Conservation (phyloP, 2,329 filamentous ascomycete species). For the Albifimbria verrucaria region DNA sequence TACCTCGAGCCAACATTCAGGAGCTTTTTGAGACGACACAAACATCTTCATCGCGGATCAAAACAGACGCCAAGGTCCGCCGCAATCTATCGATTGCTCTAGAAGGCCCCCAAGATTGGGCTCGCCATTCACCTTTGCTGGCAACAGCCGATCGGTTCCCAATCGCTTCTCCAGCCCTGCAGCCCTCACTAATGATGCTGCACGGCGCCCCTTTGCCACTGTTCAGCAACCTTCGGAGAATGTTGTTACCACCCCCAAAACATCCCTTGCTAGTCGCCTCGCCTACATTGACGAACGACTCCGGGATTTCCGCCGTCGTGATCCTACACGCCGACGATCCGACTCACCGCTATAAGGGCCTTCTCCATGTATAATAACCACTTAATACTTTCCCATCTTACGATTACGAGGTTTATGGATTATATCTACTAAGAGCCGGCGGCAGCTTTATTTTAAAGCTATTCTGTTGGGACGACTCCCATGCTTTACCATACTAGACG, state of each 20-base stretch:
- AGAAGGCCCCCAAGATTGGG: slow-evolving; percentile 48
- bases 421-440: background rate
- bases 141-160: slow-evolving; percentile 58
- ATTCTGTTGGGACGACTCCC: too few species aligned
- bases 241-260: slow-evolving; percentile 30
- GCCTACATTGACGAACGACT: slow-evolving; percentile 58
- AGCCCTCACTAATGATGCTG: slow-evolving; percentile 40
- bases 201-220: slow-evolving; percentile 52
- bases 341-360: slow-evolving; percentile 44
- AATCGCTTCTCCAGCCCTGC: slow-evolving; percentile 48
- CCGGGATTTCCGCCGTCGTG: slow-evolving; percentile 48
- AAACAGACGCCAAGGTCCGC: too few species aligned
- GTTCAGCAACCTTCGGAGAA: slow-evolving; percentile 45
- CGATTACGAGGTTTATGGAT: slow-evolving; percentile 18
- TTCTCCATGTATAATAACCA: slow-evolving; percentile 15
- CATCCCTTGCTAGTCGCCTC: slow-evolving; percentile 47
- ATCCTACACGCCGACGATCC: slow-evolving; percentile 38
- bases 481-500: too few species aligned
- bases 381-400: slow-evolving; percentile 10
- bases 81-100: slow-evolving; percentile 14
- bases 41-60: background rate
- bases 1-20: slow-evolving; percentile 39
- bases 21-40: slow-evolving; percentile 32
- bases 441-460: background rate
- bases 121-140: slow-evolving; percentile 53